Evolutionary conservation across 2,329 filamentous ascomycete genomes (phyloP), one percentile per base, ranked within the genome.

Genomic region (Endoconidiophora polonica): DNA sequence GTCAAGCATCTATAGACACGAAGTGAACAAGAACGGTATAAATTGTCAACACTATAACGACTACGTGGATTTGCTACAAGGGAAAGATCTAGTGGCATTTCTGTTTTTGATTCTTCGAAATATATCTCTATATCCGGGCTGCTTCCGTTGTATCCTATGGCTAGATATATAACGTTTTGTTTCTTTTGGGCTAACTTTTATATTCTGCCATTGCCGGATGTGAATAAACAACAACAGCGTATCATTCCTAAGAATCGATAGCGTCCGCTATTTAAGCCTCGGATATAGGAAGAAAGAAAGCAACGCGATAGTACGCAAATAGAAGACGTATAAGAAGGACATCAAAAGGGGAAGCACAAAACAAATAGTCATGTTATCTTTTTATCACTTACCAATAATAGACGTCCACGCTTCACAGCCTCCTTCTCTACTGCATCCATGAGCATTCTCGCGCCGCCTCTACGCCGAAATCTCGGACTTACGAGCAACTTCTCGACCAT

Each of bases 401-500:
- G 71, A 53, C 68, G 68, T 9, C 71, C 73, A 40, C 66, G 62
- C 29, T 60, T 62, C 10, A 60, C 56, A 1, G 77, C 76, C 58
- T 77, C 69, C 3, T 59, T 60, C 59, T 82, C 76, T n/a, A 80
- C 55, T n/a, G 66, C 66, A 20, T 52, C 57, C 62, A 81, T 69
- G 55, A 81, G 57, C 18, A 61, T 59, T 54, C 62, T 69, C 2
- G 73, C 75, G 44, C 73, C 69, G 3, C 77, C 76, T 44, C 63
- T 65, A 1, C 66, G 59, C 5, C 77, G 66, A 56, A 69, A 70
- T 43, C 63, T 63, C 10, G 71, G 71, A 53, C 68, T 69, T 7
- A 81, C 66, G 38, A 81, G 63, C 36, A 81, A 63, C 59, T 76
- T 75, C 60, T 81, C 71, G 2, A 81, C 71, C 7, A 61, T 56